Evolutionary conservation across 2,329 filamentous ascomycete genomes (phyloP), one percentile per base, ranked within the genome.

Genomic region (Sporothrix schenckii): DNA sequence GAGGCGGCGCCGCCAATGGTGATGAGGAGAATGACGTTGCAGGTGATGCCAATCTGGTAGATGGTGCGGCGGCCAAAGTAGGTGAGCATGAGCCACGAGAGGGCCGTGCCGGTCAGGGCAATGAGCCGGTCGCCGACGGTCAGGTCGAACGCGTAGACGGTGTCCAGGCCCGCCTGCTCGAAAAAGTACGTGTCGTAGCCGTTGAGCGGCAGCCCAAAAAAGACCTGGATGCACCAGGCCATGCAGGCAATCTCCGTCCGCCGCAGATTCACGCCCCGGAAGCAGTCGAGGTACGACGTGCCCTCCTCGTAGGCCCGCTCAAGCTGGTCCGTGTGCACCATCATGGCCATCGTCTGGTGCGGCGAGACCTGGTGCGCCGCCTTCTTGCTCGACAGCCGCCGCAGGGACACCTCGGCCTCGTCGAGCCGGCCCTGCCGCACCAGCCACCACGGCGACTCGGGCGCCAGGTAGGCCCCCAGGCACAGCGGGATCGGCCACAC

Each of bases 321-420:
- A 1, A 88, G 79, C 70, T 83, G 81, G 71, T 88, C 85, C 0
- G 87, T 89, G 74, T 88, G 84, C 27, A 84, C 78, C 76, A 89
- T 88, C 75, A 86, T 83, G 2, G 85, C 80, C 39, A 89, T 76
- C 11, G 82, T 83, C 68, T 84, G 80, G 39, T 82, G 78, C 5
- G 83, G 78, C 69, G 87, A 80, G 39, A 84, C 80, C 50, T 83
- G 75, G 9, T 80, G 34, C 58, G 34, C 81, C 74, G 85, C 85
- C 54, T 60, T 61, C 2, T 44, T 41, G 58, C 34, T 61, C 34
- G 34, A 16, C 9, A 89, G 74, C 34, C 79, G 75, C 1, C 77
- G 76, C 69, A 84, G 73, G 3, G 80, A 78, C 13, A 73, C 72
- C 58, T 80, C 78, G 0, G 83, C 83, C 47, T 84, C 81, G 0